A percentile compares a stretch with the other conserved stretches of the same genome.
phyloP scores from a whole-genome alignment of 768 basidiomycete genomes.

The Collybia mongolica region DNA sequence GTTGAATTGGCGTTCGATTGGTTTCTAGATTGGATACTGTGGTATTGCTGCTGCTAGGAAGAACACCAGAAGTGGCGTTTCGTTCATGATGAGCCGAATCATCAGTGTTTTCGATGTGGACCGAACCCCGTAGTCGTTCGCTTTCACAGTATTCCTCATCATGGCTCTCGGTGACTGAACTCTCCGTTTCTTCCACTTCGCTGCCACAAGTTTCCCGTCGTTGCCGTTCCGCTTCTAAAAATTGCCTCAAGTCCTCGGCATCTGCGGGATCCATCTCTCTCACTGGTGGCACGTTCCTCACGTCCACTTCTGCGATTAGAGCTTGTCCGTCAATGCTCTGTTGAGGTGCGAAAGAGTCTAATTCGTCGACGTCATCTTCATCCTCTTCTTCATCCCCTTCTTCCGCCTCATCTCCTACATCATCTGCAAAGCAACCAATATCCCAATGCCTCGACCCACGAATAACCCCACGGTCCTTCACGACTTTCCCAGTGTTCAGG shows the following conservation, averaged over 20 bases:
- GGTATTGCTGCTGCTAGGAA: not conserved
- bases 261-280: conserved; percentile 45
- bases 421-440: conserved; percentile 52
- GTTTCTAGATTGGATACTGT: not conserved
- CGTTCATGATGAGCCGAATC: conserved; percentile 1
- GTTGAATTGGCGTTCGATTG: not conserved
- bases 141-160: conserved; percentile 14
- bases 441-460: conserved; percentile 40
- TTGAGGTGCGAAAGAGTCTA: conserved; percentile 47
- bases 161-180: conserved; percentile 14
- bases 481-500: conserved; percentile 54
- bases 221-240: conserved; percentile 60
- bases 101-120: not conserved
- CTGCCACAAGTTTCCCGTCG: conserved; percentile 49
- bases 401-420: conserved; percentile 26
- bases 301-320: conserved; percentile 16
- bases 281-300: conserved; percentile 40
- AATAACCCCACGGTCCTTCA: conserved; percentile 71
- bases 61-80: not conserved
- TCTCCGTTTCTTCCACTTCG: conserved; percentile 39
- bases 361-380: conserved; percentile 58
- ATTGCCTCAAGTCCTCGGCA: conserved; percentile 63
- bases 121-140: conserved; percentile 1
- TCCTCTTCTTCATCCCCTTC: conserved; percentile 41
- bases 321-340: conserved; percentile 28